Conservation (phyloP, 495 filamentous ascomycete species). For the Parachaetomium inaequale region DNA sequence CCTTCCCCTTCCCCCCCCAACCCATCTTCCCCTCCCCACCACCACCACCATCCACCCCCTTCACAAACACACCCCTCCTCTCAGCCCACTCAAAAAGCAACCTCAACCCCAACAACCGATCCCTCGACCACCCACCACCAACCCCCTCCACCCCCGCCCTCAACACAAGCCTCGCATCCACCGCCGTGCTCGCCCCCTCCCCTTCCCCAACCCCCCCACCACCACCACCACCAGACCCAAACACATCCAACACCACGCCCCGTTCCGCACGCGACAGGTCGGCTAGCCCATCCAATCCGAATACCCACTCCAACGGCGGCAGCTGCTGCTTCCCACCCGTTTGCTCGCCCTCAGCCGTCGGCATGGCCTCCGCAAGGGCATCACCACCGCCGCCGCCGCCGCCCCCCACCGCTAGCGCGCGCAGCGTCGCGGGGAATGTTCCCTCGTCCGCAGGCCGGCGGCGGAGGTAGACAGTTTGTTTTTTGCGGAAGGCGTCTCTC, state of each 20-base stretch:
- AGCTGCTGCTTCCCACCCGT: neutral
- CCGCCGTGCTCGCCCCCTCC: constrained; percentile 56
- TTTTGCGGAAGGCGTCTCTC: constrained; percentile 65
- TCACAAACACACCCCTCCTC: constrained; percentile 28
- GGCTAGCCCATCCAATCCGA: constrained; percentile 58
- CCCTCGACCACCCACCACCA: constrained; percentile 41
- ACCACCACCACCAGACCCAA: constrained; percentile 23
- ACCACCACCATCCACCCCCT: neutral
- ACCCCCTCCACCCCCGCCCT: constrained; percentile 55
- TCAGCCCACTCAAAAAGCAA: constrained; percentile 81
- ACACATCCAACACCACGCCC: constrained; percentile 60
- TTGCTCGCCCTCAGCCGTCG: constrained; percentile 1
- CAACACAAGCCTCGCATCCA: constrained; percentile 74
- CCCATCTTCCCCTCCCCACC: neutral
- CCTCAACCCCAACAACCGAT: constrained; percentile 69
- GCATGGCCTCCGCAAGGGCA: constrained; percentile 13
- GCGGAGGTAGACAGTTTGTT: constrained; percentile 77
- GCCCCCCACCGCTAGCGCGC: constrained; percentile 54
- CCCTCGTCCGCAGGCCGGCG: constrained; percentile 67
- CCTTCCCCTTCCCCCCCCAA: constrained; percentile 1
- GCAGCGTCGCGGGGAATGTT: constrained; percentile 70
- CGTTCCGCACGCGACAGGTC: constrained; percentile 73
- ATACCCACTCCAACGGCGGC: constrained; percentile 70
- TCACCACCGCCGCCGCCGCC: constrained; percentile 37
- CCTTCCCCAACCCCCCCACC: constrained; percentile 37